A percentile compares a stretch with the other conserved stretches of the same genome.
phyloP scores from a whole-genome alignment of 106 monocot genomes.

The Ottelia alismoides region DNA sequence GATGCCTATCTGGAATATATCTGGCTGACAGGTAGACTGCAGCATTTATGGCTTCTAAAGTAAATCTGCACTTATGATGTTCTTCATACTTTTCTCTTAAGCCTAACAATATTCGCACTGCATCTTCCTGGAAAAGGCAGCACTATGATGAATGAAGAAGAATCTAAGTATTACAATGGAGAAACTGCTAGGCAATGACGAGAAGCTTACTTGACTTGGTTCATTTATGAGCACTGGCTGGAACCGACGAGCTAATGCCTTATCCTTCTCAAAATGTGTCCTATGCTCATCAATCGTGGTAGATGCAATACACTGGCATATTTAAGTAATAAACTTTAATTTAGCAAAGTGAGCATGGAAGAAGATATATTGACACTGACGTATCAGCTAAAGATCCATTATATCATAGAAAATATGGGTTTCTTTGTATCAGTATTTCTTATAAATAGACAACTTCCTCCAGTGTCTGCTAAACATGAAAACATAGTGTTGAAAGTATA shows the following conservation, averaged over 20 bases:
- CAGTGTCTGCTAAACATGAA: too few species aligned
- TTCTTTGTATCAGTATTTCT: too few species aligned
- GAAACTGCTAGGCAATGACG: background rate
- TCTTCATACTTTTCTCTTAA: constrained; percentile 71
- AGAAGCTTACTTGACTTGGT: constrained; percentile 58
- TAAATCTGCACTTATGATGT: constrained; percentile 77
- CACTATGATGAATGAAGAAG: too few species aligned
- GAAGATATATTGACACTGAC: too few species aligned
- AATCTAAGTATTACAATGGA: too few species aligned
- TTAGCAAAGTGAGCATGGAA: too few species aligned
- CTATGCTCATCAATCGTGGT: constrained; percentile 80
- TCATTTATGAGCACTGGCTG: constrained; percentile 80
- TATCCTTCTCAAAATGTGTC: constrained; percentile 82
- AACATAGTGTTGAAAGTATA: too few species aligned
- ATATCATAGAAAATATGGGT: too few species aligned
- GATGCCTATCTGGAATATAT: constrained; percentile 88
- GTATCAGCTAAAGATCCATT: too few species aligned
- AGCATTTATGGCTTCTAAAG: constrained; percentile 75
- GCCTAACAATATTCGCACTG: constrained; percentile 75
- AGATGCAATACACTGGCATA: constrained; percentile 89
- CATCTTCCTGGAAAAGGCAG: constrained; percentile 97
- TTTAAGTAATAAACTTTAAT: too few species aligned
- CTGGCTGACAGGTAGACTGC: constrained; percentile 91
- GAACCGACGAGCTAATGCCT: constrained; percentile 88
- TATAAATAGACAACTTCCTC: too few species aligned